Evolutionary conservation across 2,329 filamentous ascomycete genomes (phyloP).

Genomic region (Colletotrichum sp.): DNA sequence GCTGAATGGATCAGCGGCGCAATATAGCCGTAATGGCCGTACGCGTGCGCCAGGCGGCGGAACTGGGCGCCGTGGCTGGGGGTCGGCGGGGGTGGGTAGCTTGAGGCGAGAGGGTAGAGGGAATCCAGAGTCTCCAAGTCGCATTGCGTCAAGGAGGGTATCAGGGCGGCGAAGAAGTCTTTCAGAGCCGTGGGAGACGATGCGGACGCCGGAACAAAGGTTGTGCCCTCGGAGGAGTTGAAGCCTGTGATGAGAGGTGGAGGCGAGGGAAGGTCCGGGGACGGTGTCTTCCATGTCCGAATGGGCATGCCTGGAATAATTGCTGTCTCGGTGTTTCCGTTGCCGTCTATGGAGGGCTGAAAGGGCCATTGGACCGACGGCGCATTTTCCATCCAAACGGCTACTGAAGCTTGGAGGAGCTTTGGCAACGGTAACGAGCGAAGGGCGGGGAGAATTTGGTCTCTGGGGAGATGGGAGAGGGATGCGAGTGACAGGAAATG

Average conservation of each 20-base stretch:
- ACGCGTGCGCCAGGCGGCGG: slow-evolving; percentile 62
- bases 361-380: slow-evolving; percentile 63
- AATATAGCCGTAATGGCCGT: slow-evolving; percentile 69
- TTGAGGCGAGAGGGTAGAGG: slow-evolving; percentile 59
- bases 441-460: slow-evolving; percentile 55
- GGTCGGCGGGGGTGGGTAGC: slow-evolving; percentile 9
- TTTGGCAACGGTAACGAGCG: slow-evolving; percentile 42
- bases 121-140: slow-evolving; percentile 60
- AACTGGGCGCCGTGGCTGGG: slow-evolving; percentile 55
- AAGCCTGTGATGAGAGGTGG: slow-evolving; percentile 69
- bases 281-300: slow-evolving; percentile 52
- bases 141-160: slow-evolving; percentile 56
- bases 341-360: slow-evolving; percentile 69
- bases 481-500: slow-evolving; percentile 58
- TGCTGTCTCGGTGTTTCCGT: slow-evolving; percentile 32
- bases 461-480: slow-evolving; percentile 51
- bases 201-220: slow-evolving; percentile 61
- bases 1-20: slow-evolving; percentile 67
- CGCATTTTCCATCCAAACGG: slow-evolving; percentile 48
- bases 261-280: slow-evolving; percentile 56
- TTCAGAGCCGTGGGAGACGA: slow-evolving; percentile 36
- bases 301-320: slow-evolving; percentile 63
- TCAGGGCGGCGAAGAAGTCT: slow-evolving; percentile 66
- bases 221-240: slow-evolving; percentile 71
- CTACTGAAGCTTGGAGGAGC: slow-evolving; percentile 44